A percentile compares a stretch with the other conserved stretches of the same genome.
phyloP scores from a whole-genome alignment of 2,329 filamentous ascomycete species.

The Ilyonectria destructans region DNA sequence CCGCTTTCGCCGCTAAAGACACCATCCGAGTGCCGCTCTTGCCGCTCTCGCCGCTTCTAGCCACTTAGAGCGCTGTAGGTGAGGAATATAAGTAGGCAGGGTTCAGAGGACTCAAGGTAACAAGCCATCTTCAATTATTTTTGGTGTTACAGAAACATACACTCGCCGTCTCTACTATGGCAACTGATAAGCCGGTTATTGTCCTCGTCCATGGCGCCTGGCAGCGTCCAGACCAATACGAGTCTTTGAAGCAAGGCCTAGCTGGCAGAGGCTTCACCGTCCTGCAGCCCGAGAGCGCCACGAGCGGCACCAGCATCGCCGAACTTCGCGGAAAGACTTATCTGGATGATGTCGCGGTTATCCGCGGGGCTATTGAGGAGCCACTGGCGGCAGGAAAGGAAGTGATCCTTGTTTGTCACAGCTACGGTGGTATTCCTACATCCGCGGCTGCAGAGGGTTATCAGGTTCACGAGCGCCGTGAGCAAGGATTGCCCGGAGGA shows the following conservation, averaged over 20 bases:
- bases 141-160: too few relatives aligned
- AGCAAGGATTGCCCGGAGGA: conserved; percentile 47
- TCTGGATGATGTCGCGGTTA: conserved; percentile 22
- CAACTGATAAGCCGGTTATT: conserved; percentile 28
- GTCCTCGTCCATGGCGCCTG: conserved; percentile 33
- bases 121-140: too few relatives aligned
- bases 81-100: too few relatives aligned
- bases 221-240: conserved; percentile 31
- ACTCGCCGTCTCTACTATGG: too few relatives aligned
- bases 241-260: not conserved
- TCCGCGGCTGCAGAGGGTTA: conserved; percentile 47
- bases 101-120: too few relatives aligned
- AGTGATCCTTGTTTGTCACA: conserved; percentile 42
- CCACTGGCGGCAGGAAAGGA: not conserved
- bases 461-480: conserved; percentile 46
- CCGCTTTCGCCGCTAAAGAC: too few relatives aligned
- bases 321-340: conserved; percentile 9
- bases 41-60: too few relatives aligned
- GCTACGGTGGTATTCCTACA: conserved; percentile 52
- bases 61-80: too few relatives aligned
- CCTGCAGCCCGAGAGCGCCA: not conserved
- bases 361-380: not conserved
- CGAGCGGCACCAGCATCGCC: conserved; percentile 16
- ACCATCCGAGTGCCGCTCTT: too few relatives aligned
- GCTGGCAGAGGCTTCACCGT: conserved; percentile 20